Evolutionary conservation across 2,329 filamentous ascomycete genomes (phyloP), one percentile per base, ranked within the genome.

Genomic region (Fusarium liriodendri): DNA sequence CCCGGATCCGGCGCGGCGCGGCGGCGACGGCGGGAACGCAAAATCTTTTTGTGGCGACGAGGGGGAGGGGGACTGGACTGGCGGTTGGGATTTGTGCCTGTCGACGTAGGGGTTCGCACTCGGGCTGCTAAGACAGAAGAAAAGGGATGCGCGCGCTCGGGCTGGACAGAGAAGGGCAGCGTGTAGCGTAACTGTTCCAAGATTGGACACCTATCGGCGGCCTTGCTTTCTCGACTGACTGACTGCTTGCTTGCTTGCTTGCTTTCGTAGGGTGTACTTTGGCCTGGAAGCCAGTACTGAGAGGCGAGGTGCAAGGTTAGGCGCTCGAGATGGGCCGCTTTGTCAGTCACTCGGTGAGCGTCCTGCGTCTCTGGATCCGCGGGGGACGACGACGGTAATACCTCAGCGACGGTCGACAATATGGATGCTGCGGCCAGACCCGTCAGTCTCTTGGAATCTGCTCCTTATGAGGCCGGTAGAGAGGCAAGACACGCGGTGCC

Each of bases 381-480:
- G 72, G 40, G 58, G 45, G 66, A 70, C 55, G 64, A 72, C 57
- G 52, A 68, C 64, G 64, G 72, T 40, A 69, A 72, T 62, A 74
- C 40, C 58, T 55, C 69, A 67, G 71, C 59, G 68, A 60, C 57
- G 47, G 69, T 70, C 45, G 66, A 71, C 66, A 71, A 73, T 73
- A 54, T 71, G 66, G 58, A 71, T 65, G 69, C 60, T 70, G 64
- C 74, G 66, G 66, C 69, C 72, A 67, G 59, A 69, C 58, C 59
- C 42, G 60, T 70, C 73, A 59, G 65, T 70, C 65, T 60, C 60
- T 73, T 74, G 76, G 76, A 78, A 69, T 67, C 69, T 74, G 76
- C 74, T 77, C 73, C 77, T 78, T 78, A 78, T 78, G 77, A 78
- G 75, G 75, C 76, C 69, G 75, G 66, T 73, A 67, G 73, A 78